Evolutionary conservation across 148 eudicot genomes (phyloP).

Genomic region (Vaccinium myrtillus): DNA sequence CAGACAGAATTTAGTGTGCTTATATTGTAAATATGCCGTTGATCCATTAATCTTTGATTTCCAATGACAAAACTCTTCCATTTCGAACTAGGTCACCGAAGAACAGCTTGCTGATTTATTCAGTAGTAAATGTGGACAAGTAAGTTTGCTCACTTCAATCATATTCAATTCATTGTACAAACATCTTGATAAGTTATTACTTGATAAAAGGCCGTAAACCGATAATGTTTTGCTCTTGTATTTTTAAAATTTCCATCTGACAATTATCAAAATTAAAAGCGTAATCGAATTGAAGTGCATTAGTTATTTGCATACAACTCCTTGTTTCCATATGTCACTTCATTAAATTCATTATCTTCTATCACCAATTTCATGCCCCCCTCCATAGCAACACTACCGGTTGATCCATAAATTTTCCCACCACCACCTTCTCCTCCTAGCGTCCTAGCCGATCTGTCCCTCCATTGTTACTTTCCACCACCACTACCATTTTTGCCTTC

Average conservation of each 20-base stretch:
- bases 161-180: not conserved
- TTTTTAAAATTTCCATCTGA: not conserved
- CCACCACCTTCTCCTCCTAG: not conserved
- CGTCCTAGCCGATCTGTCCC: not conserved
- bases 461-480: not conserved
- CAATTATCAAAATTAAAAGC: not conserved
- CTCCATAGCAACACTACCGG: not conserved
- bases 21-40: not conserved
- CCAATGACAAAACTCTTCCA: conserved; percentile 15
- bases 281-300: not conserved
- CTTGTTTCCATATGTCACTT: not conserved
- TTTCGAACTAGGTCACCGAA: conserved; percentile 66
- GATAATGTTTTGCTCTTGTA: not conserved
- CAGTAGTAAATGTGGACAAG: conserved; percentile 66
- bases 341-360: not conserved
- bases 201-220: not conserved
- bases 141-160: conserved; percentile 33
- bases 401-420: not conserved
- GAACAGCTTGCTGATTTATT: conserved; percentile 88
- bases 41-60: not conserved
- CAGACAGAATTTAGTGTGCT: not conserved
- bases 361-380: not conserved
- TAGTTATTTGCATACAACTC: not conserved
- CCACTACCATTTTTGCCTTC: not conserved
- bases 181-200: not conserved